A percentile compares a stretch with the other conserved stretches of the same genome.
Conservation (phyloP, 352 stramenopile genomes). For the Globisporangium barbulae region DNA sequence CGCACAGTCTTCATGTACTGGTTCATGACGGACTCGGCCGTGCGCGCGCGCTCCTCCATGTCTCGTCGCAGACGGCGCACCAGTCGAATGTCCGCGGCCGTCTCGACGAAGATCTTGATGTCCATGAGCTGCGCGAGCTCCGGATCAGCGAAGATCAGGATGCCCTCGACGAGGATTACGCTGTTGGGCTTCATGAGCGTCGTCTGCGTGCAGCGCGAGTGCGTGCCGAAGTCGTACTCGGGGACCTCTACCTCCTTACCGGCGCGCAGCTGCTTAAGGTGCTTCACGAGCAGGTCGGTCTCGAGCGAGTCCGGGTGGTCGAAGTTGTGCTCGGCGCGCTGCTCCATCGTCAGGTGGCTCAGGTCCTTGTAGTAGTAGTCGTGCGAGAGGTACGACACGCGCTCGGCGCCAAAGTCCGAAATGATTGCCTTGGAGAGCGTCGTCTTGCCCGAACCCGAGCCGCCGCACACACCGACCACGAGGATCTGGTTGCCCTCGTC, state of each 20-base stretch:
- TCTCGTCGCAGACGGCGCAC: constrained; percentile 92
- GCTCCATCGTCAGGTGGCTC: constrained; percentile 79
- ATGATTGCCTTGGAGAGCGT: constrained; percentile 90
- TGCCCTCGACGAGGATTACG: constrained; percentile 96
- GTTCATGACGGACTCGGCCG: constrained; percentile 92
- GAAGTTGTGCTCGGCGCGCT: constrained; percentile 94
- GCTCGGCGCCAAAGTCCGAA: constrained; percentile 80
- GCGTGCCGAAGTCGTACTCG: constrained; percentile 95
- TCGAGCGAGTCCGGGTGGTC: constrained; percentile 97
- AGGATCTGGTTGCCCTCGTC: constrained; percentile 72
- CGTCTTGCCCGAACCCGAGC: constrained; percentile 90
- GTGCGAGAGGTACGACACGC: constrained; percentile 94
- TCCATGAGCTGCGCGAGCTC: constrained; percentile 92
- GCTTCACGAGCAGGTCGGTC: constrained; percentile 91
- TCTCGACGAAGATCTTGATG: constrained; percentile 98
- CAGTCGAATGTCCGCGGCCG: constrained; percentile 92
- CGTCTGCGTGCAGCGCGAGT: constrained; percentile 84
- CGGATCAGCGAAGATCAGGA: constrained; percentile 94
- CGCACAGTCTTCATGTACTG: constrained; percentile 98
- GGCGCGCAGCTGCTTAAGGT: constrained; percentile 84
- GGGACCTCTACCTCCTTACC: constrained; percentile 91
- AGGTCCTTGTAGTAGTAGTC: constrained; percentile 98
- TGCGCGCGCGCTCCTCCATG: constrained; percentile 93
- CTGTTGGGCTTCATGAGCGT: constrained; percentile 82
- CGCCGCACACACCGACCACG: constrained; percentile 91